phyloP scores from a whole-genome alignment of 257 asterid genomes.

The Solanum piurae region DNA sequence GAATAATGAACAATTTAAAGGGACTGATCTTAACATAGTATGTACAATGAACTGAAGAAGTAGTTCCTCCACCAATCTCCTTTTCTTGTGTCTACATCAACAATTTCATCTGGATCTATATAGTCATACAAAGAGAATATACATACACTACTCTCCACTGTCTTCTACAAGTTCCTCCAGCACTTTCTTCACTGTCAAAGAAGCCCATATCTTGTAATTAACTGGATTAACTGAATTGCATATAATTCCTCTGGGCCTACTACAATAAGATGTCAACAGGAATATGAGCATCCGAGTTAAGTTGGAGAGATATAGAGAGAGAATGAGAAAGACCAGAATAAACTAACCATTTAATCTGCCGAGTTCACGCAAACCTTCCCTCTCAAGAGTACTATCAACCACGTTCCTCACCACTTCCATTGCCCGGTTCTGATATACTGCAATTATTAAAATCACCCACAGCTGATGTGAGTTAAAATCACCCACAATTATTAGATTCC shows the following conservation, averaged over 20 bases:
- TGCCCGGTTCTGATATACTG: constrained; percentile 5
- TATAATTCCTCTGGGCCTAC: constrained; percentile 35
- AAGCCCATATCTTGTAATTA: constrained; percentile 33
- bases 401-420: constrained; percentile 31
- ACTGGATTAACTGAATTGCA: constrained; percentile 28
- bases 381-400: constrained; percentile 30
- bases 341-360: constrained; percentile 21
- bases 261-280: not conserved
- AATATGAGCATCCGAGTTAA: not conserved
- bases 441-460: not conserved
- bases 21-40: not conserved
- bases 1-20: not conserved
- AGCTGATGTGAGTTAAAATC: no score
- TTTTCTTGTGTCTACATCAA: constrained; percentile 1
- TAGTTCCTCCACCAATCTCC: not conserved
- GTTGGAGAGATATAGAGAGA: not conserved
- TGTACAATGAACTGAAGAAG: constrained; percentile 19
- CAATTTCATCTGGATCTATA: not conserved
- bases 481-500: no score
- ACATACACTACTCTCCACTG: constrained; percentile 14
- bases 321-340: not conserved
- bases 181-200: constrained; percentile 36
- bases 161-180: constrained; percentile 30
- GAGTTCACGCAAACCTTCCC: constrained; percentile 18
- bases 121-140: not conserved